Base-by-base conservation (phyloP, 805 yeast species). In the Yarrowia sp. region DNA sequence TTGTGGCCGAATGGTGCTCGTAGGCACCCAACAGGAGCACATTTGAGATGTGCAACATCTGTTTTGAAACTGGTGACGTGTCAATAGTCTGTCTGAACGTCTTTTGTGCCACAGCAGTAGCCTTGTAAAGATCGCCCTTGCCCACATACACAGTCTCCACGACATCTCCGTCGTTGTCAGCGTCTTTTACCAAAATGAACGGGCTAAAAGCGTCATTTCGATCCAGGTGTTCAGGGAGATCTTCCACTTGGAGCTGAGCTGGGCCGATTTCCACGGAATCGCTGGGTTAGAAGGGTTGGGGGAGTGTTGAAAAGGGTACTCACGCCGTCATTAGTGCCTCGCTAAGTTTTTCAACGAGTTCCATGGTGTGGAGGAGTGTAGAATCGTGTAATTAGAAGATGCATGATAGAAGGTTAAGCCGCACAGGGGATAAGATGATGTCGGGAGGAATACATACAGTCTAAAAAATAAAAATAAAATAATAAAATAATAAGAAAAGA, bases 1-100 rank as follows among this genome's bases (percentile, higher is more conserved):
- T 75, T 32, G 70, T 67, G 0, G 72, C 76, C 0, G 67, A 66
- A 24, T 71, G 44, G 62, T 74, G 70, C 66, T 76, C 78, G 11
- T 71, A 68, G 2, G 75, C 70, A 2, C 72, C 75, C 17, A 75
- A 36, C 8, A 75, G 58, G 4, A 71, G 67, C 22, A 75, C 61
- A 6, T 54, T 54, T 3, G 61, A 38, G 9, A 54, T 9, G 24
- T 36, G 26, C 12, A 54, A 19, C 17, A 38, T n/a, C 46, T 7
- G 22, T 6, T 16, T 51, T 2, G 48, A 43, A 7, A 14, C 24
- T 14, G 24, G 17, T 3, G 26, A 19, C 14, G 32, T 32, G 4
- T 51, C 43, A 14, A 54, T 26, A 4, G 33, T 17, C 11, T 10
- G 11, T 8, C 35, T 24, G 17, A 54, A 54, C 46, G 9, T 3